These are phyloP conservation scores for Paecilomyces sp. DNA, from an alignment of 2,329 filamentous ascomycete species.

Conservation along the genomic window DNA sequence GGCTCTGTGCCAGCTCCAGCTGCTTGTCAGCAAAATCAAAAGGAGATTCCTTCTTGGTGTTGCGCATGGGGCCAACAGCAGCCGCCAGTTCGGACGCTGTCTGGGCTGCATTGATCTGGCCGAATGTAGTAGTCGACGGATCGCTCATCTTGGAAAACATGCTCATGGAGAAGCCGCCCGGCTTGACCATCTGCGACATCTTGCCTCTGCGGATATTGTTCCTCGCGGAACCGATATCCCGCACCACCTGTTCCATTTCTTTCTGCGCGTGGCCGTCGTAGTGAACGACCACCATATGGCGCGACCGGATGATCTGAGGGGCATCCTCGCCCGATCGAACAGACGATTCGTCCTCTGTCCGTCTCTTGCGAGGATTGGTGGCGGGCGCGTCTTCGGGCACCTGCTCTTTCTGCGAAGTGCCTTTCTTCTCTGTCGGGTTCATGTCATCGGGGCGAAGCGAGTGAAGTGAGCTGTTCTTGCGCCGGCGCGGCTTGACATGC, in stretches of 20 bases:
- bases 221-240: conserved; percentile 69
- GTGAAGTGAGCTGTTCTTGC: conserved; percentile 36
- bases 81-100: not conserved
- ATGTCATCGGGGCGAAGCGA: conserved; percentile 23
- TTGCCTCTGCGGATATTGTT: conserved; percentile 84
- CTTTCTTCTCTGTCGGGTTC: not conserved
- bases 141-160: conserved; percentile 8
- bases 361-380: conserved; percentile 27
- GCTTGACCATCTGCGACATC: conserved; percentile 39
- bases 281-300: conserved; percentile 77
- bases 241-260: conserved; percentile 74
- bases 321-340: conserved; percentile 21
- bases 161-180: conserved; percentile 9
- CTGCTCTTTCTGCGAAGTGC: conserved; percentile 1
- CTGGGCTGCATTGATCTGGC: not conserved
- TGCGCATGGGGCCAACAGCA: conserved; percentile 28
- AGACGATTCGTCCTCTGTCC: conserved; percentile 24
- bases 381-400: conserved; percentile 12
- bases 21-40: conserved; percentile 72
- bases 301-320: conserved; percentile 55
- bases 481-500: conserved; percentile 21
- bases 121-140: not conserved
- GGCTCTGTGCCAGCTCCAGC: conserved; percentile 69
- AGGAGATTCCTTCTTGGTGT: conserved; percentile 52
- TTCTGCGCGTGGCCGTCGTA: conserved; percentile 84